These are phyloP conservation scores for Globisporangium alternatum DNA, from an alignment of 352 stramenopile genomes.

Conservation along the genomic window DNA sequence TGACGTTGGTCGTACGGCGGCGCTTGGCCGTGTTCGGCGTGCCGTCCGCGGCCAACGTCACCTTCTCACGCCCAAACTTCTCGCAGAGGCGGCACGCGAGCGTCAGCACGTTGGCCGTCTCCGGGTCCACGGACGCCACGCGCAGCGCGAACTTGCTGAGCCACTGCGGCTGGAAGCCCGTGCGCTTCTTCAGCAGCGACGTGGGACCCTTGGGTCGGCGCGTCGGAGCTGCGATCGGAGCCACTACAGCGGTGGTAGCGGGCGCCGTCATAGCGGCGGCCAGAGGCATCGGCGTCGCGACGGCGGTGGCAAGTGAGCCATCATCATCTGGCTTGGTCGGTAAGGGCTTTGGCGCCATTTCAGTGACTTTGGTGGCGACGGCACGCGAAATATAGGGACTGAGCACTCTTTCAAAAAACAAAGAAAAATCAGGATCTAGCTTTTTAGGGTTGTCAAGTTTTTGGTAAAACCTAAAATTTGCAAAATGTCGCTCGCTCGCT, in stretches of 20 bases:
- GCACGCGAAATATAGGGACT: too few relatives aligned
- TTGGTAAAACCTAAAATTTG: too few relatives aligned
- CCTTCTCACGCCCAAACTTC: slow-evolving; percentile 19
- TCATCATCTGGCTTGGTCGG: too few relatives aligned
- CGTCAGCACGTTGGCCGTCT: slow-evolving; percentile 15
- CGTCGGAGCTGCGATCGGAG: background rate
- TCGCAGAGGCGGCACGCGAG: slow-evolving; percentile 19
- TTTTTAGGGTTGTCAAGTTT: too few relatives aligned
- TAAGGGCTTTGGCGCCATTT: slow-evolving; percentile 7
- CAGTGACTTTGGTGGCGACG: slow-evolving; percentile 1
- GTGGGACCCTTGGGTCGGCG: background rate
- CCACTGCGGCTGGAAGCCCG: slow-evolving; percentile 17
- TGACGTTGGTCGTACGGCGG: slow-evolving; percentile 14
- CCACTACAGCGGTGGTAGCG: background rate
- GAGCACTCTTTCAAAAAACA: too few relatives aligned
- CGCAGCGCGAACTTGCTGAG: slow-evolving; percentile 19
- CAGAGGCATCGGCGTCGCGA: background rate
- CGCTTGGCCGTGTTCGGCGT: slow-evolving; percentile 12
- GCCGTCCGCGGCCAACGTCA: slow-evolving; percentile 1
- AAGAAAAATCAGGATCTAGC: too few relatives aligned
- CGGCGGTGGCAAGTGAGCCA: too few relatives aligned
- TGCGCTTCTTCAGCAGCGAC: slow-evolving; percentile 13
- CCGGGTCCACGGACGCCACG: slow-evolving; percentile 15
- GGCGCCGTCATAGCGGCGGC: background rate
- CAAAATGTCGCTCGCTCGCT: too few relatives aligned